Conservation (phyloP, 495 filamentous ascomycete species). For the Neurospora sp. region DNA sequence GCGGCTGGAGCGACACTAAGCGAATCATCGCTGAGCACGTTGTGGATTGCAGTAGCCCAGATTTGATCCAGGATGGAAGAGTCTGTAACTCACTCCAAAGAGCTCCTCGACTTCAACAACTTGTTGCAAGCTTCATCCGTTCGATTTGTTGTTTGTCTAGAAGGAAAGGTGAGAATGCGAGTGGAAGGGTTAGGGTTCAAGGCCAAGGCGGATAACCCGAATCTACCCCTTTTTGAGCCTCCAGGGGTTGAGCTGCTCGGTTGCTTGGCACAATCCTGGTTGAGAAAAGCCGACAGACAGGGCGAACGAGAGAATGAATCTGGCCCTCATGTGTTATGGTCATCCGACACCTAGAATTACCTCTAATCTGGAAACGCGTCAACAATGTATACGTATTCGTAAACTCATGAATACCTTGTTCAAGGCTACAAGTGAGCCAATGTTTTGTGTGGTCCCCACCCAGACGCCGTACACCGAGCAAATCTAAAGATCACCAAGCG, state of each 20-base stretch:
- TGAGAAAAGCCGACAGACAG: not conserved
- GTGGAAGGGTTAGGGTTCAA: not conserved
- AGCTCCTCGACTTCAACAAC: not conserved
- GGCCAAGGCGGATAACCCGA: not conserved
- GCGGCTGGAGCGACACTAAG: not conserved
- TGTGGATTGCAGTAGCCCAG: not conserved
- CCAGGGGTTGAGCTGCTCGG: not conserved
- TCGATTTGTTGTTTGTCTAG: not conserved
- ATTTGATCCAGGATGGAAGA: not conserved
- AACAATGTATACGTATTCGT: not conserved
- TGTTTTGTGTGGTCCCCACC: not conserved
- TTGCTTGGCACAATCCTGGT: not conserved
- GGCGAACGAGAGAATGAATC: not conserved
- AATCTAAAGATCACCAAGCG: not conserved
- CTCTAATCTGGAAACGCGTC: not conserved
- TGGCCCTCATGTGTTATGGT: not conserved
- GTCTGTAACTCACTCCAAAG: not conserved
- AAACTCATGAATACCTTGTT: not conserved
- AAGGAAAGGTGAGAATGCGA: not conserved
- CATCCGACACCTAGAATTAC: not conserved
- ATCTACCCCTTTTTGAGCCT: not conserved
- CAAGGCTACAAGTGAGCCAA: not conserved
- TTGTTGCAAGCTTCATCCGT: not conserved
- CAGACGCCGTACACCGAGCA: not conserved
- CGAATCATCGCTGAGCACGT: not conserved